These are phyloP conservation scores for Hanseniaspora gamundiae DNA, from an alignment of 1,139 yeast species.

Conservation along the genomic window DNA sequence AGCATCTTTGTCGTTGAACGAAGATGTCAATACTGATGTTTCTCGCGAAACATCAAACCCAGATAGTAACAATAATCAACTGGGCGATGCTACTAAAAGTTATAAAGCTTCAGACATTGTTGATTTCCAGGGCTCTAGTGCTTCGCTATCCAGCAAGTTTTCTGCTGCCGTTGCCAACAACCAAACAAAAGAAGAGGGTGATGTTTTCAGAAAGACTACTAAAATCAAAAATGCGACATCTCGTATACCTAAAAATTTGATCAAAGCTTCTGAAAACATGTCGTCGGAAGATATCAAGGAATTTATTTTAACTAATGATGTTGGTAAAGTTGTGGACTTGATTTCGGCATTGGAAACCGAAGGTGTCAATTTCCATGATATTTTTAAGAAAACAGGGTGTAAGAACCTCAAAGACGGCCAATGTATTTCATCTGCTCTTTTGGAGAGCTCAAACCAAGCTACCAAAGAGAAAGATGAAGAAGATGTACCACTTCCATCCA, in stretches of 20 bases:
- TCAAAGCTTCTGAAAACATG: neutral
- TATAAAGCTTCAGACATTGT: neutral
- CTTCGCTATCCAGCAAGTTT: neutral
- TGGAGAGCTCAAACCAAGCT: too few relatives aligned
- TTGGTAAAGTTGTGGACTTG: slow-evolving; percentile 38
- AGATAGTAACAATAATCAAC: too few relatives aligned
- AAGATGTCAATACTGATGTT: neutral
- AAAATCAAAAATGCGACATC: neutral
- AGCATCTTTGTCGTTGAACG: neutral
- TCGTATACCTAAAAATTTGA: neutral
- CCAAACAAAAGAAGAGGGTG: slow-evolving; percentile 5
- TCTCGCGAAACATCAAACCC: neutral
- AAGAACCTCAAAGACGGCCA: too few relatives aligned
- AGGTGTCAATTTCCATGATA: slow-evolving; percentile 40
- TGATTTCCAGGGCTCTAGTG: neutral
- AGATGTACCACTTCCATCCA: too few relatives aligned
- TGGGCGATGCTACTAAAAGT: neutral
- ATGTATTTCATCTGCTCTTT: too few relatives aligned
- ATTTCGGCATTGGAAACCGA: slow-evolving; percentile 37
- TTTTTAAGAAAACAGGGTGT: slow-evolving; percentile 31
- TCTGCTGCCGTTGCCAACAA: neutral
- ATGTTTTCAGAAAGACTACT: slow-evolving; percentile 1
- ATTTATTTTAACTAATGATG: slow-evolving; percentile 38
- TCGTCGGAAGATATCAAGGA: slow-evolving; percentile 31
- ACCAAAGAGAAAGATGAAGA: too few relatives aligned